Evolutionary conservation across 2,329 filamentous ascomycete genomes (phyloP).

Genomic region (Lasiodiplodia sp.): DNA sequence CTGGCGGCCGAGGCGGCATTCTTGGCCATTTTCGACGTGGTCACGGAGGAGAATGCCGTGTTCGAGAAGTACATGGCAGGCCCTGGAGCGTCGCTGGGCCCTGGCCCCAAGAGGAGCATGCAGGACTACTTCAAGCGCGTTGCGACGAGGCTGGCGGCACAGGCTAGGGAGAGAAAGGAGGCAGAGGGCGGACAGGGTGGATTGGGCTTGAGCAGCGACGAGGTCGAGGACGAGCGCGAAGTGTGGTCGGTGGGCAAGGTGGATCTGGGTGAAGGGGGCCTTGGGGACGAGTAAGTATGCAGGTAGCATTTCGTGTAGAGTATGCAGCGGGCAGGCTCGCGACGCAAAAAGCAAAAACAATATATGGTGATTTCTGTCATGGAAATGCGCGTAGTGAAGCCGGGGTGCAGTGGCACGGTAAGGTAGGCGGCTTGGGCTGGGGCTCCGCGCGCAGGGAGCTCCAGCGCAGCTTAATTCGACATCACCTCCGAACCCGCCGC

Average conservation of each 20-base stretch:
- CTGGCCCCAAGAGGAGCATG: slow-evolving; percentile 86
- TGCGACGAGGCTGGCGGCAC: slow-evolving; percentile 80
- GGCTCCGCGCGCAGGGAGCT: not conserved
- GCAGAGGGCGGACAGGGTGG: slow-evolving; percentile 90
- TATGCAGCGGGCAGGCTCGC: not conserved
- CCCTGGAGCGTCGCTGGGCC: slow-evolving; percentile 67
- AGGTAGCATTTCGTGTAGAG: not conserved
- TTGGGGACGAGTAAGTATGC: slow-evolving; percentile 33
- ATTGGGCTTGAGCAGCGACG: slow-evolving; percentile 85
- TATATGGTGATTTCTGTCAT: not conserved
- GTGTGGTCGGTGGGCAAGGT: slow-evolving; percentile 95
- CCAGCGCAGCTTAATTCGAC: slow-evolving; percentile 27
- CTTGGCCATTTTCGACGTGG: slow-evolving; percentile 86
- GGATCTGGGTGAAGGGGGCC: slow-evolving; percentile 71
- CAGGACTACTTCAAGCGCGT: slow-evolving; percentile 97
- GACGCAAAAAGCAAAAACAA: not conserved
- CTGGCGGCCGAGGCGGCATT: slow-evolving; percentile 94
- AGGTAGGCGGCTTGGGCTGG: not conserved
- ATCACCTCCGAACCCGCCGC: slow-evolving; percentile 25
- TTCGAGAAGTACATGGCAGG: slow-evolving; percentile 90
- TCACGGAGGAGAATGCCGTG: slow-evolving; percentile 82
- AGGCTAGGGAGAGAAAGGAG: slow-evolving; percentile 87
- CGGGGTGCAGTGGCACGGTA: not conserved
- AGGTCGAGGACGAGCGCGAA: slow-evolving; percentile 92
- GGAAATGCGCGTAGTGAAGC: not conserved